Evolutionary conservation across 495 filamentous ascomycete genomes (phyloP).

Genomic region (Penicillium ucsense): DNA sequence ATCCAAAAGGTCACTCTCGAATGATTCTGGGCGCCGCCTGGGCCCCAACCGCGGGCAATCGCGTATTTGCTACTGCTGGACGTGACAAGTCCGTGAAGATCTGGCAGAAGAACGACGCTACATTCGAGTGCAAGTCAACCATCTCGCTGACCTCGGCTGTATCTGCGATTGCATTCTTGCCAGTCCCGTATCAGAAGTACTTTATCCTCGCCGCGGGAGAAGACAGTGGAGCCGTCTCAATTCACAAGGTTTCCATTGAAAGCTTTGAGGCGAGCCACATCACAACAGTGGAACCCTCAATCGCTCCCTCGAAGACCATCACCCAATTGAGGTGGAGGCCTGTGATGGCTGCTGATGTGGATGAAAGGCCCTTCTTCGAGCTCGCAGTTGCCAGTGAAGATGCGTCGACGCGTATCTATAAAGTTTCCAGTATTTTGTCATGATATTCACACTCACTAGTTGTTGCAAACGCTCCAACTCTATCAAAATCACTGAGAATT

Average conservation of each 20-base stretch:
- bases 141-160: constrained; percentile 51
- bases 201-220: constrained; percentile 59
- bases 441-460: constrained; percentile 1
- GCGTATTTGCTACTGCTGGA: constrained; percentile 74
- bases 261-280: constrained; percentile 36
- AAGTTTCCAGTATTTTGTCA: constrained; percentile 31
- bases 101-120: constrained; percentile 44
- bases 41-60: constrained; percentile 43
- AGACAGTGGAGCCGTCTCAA: constrained; percentile 34
- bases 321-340: constrained; percentile 73
- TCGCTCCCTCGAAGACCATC: constrained; percentile 61
- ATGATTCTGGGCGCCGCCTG: constrained; percentile 86
- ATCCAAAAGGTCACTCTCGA: constrained; percentile 76
- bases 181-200: constrained; percentile 21
- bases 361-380: constrained; percentile 29
- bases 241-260: constrained; percentile 31
- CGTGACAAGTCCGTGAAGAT: constrained; percentile 79
- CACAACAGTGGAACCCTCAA: constrained; percentile 28
- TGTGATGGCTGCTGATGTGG: constrained; percentile 2
- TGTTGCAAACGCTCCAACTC: too few relatives aligned
- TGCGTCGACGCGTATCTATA: constrained; percentile 65
- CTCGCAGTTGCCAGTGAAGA: constrained; percentile 80
- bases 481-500: too few relatives aligned
- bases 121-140: constrained; percentile 40
- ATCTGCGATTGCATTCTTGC: constrained; percentile 67